phyloP scores from a whole-genome alignment of 2,329 filamentous ascomycete species.

The Fusarium virguliforme region DNA sequence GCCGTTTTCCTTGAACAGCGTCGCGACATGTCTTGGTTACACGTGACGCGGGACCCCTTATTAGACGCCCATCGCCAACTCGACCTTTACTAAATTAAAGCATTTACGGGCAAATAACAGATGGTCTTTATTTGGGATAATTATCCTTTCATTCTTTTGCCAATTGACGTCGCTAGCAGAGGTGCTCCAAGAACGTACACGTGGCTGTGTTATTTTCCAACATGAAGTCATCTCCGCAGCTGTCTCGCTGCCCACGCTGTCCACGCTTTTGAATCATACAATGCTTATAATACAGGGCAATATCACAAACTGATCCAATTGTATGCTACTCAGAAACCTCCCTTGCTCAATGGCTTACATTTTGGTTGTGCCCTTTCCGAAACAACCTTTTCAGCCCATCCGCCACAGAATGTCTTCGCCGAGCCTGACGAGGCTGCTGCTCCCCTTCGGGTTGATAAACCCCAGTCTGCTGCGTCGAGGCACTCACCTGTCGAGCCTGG shows the following conservation, averaged over 20 bases:
- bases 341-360: conserved; percentile 6
- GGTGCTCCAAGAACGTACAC: background rate
- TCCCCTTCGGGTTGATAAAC: conserved; percentile 17
- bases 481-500: conserved; percentile 28
- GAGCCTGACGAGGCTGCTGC: conserved; percentile 32
- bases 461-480: conserved; percentile 21
- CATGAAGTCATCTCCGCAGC: background rate
- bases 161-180: background rate
- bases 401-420: conserved; percentile 56
- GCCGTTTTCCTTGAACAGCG: conserved; percentile 9
- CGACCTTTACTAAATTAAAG: background rate
- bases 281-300: background rate
- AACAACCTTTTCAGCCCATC: conserved; percentile 60
- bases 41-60: conserved; percentile 39
- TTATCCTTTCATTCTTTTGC: background rate
- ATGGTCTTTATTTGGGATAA: background rate
- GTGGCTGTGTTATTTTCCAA: background rate
- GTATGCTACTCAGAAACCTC: background rate
- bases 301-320: background rate
- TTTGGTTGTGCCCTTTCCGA: conserved; percentile 51
- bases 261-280: background rate
- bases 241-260: too few relatives aligned
- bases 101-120: background rate
- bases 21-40: conserved; percentile 36
- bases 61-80: conserved; percentile 14